Base-by-base conservation (phyloP, 2,329 filamentous ascomycete genomes). In the Hymenoscyphus linearis region DNA sequence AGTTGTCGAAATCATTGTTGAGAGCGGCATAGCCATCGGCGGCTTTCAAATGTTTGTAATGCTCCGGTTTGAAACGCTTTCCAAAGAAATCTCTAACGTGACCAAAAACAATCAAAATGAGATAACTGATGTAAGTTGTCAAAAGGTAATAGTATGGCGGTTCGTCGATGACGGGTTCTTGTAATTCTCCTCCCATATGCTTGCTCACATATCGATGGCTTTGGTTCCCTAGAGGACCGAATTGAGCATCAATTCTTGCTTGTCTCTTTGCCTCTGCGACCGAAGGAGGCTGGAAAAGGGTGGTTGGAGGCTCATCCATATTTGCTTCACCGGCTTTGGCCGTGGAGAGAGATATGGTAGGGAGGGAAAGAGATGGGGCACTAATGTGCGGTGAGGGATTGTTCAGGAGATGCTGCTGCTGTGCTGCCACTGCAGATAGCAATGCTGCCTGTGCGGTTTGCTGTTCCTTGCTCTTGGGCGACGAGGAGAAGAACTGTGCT, bases 1-100 rank as follows among this genome's bases (percentile, higher is more conserved):
- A 99, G 76, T 93, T 98, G 80, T 99, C 95, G 73, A 99, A 99
- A 76, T 99, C 95, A 71, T 92, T 96, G 76, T 97, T 98, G 66
- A 99, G 82, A 2, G 95, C 92, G 12, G 93, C 95, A 73, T 96
- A 98, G 65, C 95, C 95, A 73, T 96, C 91, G 67, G 85, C 84
- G 40, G 88, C 83, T 73, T 89, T 89, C 71, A 98, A 80, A 70
- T 95, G 88, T 72, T 85, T 87, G 76, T 98, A 98, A 62, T 82
- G 74, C 71, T 91, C 89, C 74, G 92, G 85, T 73, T 88, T 89
- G 77, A 99, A 97, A 64, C 90, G 86, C 81, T 98, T 97, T 75
- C 95, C 93, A 74, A 99, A 98, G 78, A 97, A 98, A 75, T 99
- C 95, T 73, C 93, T 87, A 63, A 97, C 86, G 74, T 99, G 95